Evolutionary conservation across 805 yeast genomes (phyloP).

Genomic region (Kurtzmaniella cleridarum): DNA sequence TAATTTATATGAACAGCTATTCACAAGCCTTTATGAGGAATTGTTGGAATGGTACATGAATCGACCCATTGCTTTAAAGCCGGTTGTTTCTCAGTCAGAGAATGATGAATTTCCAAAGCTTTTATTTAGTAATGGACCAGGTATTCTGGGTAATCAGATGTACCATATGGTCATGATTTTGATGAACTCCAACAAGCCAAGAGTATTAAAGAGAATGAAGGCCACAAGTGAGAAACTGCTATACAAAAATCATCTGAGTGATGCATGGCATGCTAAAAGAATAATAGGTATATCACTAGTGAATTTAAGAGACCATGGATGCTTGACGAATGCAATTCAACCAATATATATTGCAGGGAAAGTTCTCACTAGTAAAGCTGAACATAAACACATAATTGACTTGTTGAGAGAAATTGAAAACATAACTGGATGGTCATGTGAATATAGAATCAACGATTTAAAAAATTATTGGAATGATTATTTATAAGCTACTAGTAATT

Average conservation of each 20-base stretch:
- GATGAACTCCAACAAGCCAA: slow-evolving; percentile 2
- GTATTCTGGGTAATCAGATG: slow-evolving; percentile 3
- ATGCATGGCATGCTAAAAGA: slow-evolving; percentile 4
- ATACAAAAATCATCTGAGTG: slow-evolving; percentile 2
- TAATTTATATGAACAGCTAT: background rate
- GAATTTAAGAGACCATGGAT: slow-evolving; percentile 15
- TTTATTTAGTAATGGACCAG: slow-evolving; percentile 2
- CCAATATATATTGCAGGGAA: slow-evolving; percentile 20
- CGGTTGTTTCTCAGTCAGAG: slow-evolving; percentile 2
- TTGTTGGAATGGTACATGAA: slow-evolving; percentile 3
- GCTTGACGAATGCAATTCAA: slow-evolving; percentile 17
- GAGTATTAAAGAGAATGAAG: slow-evolving; percentile 2
- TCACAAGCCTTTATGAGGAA: slow-evolving; percentile 1
- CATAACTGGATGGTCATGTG: slow-evolving; percentile 19
- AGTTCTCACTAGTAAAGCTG: slow-evolving; percentile 14
- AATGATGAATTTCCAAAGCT: slow-evolving; percentile 4
- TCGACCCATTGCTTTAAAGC: slow-evolving; percentile 1
- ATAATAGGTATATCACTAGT: slow-evolving; percentile 1
- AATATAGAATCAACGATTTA: slow-evolving; percentile 18
- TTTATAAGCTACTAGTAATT: background rate
- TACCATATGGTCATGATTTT: slow-evolving; percentile 3
- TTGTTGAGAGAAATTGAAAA: slow-evolving; percentile 17
- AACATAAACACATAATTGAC: slow-evolving; percentile 15
- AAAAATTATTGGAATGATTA: slow-evolving; percentile 17
- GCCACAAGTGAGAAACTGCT: background rate